phyloP scores from a whole-genome alignment of 2,329 filamentous ascomycete species.

The Scytalidium lignicola region DNA sequence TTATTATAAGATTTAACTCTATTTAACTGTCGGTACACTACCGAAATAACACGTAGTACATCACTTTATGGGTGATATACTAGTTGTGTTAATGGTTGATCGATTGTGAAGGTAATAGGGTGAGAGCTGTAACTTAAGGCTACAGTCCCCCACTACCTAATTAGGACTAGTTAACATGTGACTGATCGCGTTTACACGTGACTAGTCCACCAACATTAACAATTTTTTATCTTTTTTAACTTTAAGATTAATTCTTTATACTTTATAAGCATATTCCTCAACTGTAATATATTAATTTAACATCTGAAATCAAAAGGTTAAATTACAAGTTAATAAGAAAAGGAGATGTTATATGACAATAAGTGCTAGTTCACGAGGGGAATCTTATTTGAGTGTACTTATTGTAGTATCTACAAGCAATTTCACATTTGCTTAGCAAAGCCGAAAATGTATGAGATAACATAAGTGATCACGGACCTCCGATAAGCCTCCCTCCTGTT shows the following conservation, averaged over 20 bases:
- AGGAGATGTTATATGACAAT: no score
- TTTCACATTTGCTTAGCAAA: not conserved
- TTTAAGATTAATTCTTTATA: not conserved
- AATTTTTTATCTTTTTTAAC: slow-evolving; percentile 5
- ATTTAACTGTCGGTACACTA: not conserved
- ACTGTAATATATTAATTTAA: not conserved
- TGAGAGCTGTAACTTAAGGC: no score
- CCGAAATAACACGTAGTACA: no score
- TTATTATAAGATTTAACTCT: not conserved
- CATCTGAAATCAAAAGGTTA: not conserved
- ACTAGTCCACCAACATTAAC: no score
- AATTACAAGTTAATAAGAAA: no score
- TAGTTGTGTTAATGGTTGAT: no score
- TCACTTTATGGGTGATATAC: no score
- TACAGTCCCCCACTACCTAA: no score
- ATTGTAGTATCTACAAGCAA: not conserved
- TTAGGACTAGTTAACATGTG: no score
- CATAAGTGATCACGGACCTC: not conserved
- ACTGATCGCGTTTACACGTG: no score
- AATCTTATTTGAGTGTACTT: not conserved
- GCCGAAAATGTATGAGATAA: not conserved
- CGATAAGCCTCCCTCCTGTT: no score
- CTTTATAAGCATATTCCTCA: not conserved
- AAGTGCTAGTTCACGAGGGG: not conserved
- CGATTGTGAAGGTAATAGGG: no score